phyloP scores from a whole-genome alignment of 2,329 filamentous ascomycete genomes.

The Verticillium nonalfalfae region DNA sequence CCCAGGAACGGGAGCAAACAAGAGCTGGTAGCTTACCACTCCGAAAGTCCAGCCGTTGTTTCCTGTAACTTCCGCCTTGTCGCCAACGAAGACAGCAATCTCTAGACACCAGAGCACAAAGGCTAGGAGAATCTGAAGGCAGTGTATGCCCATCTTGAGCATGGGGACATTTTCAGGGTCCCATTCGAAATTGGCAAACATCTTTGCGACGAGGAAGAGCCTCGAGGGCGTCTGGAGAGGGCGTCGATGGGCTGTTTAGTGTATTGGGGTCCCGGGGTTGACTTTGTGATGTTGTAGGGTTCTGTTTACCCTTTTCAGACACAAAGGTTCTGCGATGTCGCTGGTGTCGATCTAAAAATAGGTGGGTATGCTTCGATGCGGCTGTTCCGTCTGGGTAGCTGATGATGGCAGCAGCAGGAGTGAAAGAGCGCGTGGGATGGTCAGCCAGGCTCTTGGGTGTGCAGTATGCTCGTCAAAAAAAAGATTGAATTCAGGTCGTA shows the following conservation, averaged over 20 bases:
- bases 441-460: neutral
- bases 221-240: neutral
- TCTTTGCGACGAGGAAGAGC: slow-evolving; percentile 14
- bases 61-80: slow-evolving; percentile 43
- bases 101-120: slow-evolving; percentile 53
- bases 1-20: neutral
- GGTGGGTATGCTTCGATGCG: neutral
- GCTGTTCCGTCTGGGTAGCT: neutral
- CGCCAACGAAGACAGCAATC: slow-evolving; percentile 50
- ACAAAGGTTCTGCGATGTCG: neutral
- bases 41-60: slow-evolving; percentile 59
- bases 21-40: slow-evolving; percentile 39
- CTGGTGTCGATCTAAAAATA: neutral
- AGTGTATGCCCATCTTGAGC: slow-evolving; percentile 52
- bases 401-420: neutral
- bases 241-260: neutral
- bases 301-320: neutral
- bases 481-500: neutral
- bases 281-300: neutral
- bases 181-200: slow-evolving; percentile 43
- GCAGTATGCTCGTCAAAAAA: neutral
- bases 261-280: neutral
- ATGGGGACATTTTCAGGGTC: slow-evolving; percentile 47
- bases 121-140: slow-evolving; percentile 45
- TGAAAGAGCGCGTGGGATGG: neutral